Conservation (phyloP, 2,329 filamentous ascomycete species). For the Alternaria sp. region DNA sequence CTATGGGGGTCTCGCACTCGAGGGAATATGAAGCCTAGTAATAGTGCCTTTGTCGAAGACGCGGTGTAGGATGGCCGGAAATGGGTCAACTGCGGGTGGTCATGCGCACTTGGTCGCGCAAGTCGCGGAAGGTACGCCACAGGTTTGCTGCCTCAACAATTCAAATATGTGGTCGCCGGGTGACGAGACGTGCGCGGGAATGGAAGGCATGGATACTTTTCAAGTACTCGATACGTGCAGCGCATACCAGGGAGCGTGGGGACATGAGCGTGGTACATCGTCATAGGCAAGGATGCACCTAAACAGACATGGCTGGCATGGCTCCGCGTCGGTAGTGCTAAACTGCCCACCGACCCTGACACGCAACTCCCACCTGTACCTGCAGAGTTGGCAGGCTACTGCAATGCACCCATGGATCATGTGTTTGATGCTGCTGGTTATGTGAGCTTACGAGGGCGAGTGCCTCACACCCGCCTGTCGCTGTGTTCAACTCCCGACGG, state of each 20-base stretch:
- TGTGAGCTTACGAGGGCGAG: not conserved
- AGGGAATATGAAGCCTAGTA: constrained; percentile 11
- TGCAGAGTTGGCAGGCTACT: constrained; percentile 23
- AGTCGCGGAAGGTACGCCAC: constrained; percentile 33
- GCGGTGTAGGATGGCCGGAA: constrained; percentile 25
- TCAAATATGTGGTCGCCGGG: not conserved
- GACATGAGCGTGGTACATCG: constrained; percentile 21
- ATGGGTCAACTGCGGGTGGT: constrained; percentile 25
- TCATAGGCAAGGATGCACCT: constrained; percentile 26
- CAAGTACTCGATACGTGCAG: constrained; percentile 9
- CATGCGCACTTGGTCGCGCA: constrained; percentile 29
- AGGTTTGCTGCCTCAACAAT: constrained; percentile 7
- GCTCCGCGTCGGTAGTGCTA: constrained; percentile 11
- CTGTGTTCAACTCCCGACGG: not conserved
- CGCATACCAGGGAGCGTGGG: constrained; percentile 18
- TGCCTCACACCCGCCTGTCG: not conserved
- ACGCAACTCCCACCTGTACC: constrained; percentile 14
- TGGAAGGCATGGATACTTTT: not conserved
- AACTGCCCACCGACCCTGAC: constrained; percentile 4
- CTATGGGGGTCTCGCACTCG: constrained; percentile 1
- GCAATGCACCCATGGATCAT: constrained; percentile 6
- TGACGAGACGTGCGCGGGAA: not conserved
- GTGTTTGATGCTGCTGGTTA: not conserved
- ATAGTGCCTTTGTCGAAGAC: constrained; percentile 20
- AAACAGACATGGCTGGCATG: constrained; percentile 25